phyloP scores from a whole-genome alignment of 768 basidiomycete genomes.

The Hypholoma sublateritium region DNA sequence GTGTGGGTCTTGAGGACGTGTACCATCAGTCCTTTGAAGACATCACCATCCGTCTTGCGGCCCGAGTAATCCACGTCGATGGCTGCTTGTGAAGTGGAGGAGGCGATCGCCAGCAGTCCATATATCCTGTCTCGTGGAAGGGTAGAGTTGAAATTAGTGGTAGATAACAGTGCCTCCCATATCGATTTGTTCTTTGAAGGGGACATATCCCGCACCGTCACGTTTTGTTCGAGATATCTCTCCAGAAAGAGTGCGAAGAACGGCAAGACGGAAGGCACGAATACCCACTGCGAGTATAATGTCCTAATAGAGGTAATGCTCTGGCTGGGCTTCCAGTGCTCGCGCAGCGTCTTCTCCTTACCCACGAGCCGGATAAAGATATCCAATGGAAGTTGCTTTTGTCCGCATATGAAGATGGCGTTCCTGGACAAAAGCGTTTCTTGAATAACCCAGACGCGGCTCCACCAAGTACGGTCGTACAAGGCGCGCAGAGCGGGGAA shows the following conservation, averaged over 20 bases:
- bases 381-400: background rate
- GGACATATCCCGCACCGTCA: background rate
- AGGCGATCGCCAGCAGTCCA: constrained; percentile 1
- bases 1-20: background rate
- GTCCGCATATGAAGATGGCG: constrained; percentile 2
- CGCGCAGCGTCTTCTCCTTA: background rate
- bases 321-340: background rate
- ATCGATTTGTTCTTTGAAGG: background rate
- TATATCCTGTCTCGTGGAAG: constrained; percentile 9
- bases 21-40: background rate
- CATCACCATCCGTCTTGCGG: background rate
- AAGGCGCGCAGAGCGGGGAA: background rate
- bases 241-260: background rate
- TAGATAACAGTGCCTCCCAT: background rate
- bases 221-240: background rate
- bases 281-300: background rate
- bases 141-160: background rate
- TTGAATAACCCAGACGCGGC: constrained; percentile 11
- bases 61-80: constrained; percentile 1
- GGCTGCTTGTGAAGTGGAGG: background rate
- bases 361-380: background rate
- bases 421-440: constrained; percentile 6
- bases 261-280: background rate
- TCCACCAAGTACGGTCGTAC: constrained; percentile 9
- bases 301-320: background rate